Evolutionary conservation across 129 eudicot genomes (phyloP).

Genomic region (Apium graveolens): DNA sequence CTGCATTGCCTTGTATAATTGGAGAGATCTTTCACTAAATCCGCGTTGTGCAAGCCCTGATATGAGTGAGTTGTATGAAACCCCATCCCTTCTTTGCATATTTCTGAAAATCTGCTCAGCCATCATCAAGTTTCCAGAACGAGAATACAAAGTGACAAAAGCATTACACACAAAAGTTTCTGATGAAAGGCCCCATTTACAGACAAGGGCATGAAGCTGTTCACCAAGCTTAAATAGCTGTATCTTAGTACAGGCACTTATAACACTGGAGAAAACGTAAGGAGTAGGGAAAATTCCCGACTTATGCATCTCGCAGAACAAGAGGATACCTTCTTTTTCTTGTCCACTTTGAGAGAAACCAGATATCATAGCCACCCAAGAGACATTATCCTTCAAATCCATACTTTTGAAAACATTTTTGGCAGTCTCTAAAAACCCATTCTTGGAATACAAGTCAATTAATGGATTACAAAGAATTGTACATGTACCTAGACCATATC

Average conservation of each 20-base stretch:
- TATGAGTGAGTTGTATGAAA: constrained; percentile 79
- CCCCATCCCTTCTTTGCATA: constrained; percentile 58
- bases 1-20: constrained; percentile 63
- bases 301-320: constrained; percentile 62
- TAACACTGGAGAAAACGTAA: constrained; percentile 71
- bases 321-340: constrained; percentile 54
- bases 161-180: constrained; percentile 75
- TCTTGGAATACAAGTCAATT: constrained; percentile 63
- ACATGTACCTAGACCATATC: constrained; percentile 41
- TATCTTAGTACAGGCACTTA: constrained; percentile 76
- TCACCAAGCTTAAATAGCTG: constrained; percentile 47
- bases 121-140: constrained; percentile 38
- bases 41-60: constrained; percentile 80
- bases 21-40: constrained; percentile 40
- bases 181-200: constrained; percentile 67
- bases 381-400: constrained; percentile 50
- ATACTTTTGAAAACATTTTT: constrained; percentile 41
- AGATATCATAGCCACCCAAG: constrained; percentile 97
- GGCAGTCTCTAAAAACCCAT: constrained; percentile 48
- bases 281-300: constrained; percentile 66
- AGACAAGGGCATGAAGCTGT: constrained; percentile 63
- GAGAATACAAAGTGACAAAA: constrained; percentile 65
- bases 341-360: constrained; percentile 62
- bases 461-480: constrained; percentile 56
- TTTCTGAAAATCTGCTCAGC: constrained; percentile 55